phyloP scores from a whole-genome alignment of 495 filamentous ascomycete species.

The Hyaloscypha variabilis region DNA sequence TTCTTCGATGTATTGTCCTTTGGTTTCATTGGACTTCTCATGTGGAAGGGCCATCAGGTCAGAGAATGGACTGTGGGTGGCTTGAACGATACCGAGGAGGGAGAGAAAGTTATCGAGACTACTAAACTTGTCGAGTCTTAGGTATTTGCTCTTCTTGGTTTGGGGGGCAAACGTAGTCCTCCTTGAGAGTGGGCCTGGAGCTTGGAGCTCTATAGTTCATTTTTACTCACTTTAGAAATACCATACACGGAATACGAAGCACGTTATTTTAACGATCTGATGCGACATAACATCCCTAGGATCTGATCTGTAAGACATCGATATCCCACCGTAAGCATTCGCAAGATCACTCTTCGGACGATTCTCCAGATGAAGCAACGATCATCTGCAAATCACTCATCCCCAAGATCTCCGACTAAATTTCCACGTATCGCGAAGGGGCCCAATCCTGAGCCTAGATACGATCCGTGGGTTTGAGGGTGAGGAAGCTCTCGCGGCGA shows the following conservation, averaged over 20 bases:
- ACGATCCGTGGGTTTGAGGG: not conserved
- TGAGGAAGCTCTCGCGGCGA: not conserved
- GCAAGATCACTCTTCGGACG: not conserved
- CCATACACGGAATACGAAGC: too few relatives aligned
- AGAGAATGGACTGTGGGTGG: constrained; percentile 21
- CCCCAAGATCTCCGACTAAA: not conserved
- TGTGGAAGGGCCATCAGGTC: constrained; percentile 37
- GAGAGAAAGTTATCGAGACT: constrained; percentile 28
- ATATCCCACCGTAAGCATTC: not conserved
- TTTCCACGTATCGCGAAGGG: not conserved
- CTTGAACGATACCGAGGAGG: constrained; percentile 31
- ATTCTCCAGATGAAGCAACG: not conserved
- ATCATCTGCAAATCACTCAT: not conserved
- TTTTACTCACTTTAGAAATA: not conserved
- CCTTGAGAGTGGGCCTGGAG: too few relatives aligned
- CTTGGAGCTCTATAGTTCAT: not conserved
- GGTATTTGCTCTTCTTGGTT: too few relatives aligned
- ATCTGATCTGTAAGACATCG: not conserved
- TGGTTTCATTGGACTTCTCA: constrained; percentile 36
- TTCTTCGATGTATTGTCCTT: constrained; percentile 47
- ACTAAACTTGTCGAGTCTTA: not conserved
- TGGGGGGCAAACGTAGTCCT: too few relatives aligned
- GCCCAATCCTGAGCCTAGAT: not conserved
- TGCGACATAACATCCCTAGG: not conserved
- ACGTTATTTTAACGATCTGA: not conserved